These are phyloP conservation scores for Thermothelomyces thermophilus DNA, from an alignment of 2,329 filamentous ascomycete genomes.

Conservation along the genomic window DNA sequence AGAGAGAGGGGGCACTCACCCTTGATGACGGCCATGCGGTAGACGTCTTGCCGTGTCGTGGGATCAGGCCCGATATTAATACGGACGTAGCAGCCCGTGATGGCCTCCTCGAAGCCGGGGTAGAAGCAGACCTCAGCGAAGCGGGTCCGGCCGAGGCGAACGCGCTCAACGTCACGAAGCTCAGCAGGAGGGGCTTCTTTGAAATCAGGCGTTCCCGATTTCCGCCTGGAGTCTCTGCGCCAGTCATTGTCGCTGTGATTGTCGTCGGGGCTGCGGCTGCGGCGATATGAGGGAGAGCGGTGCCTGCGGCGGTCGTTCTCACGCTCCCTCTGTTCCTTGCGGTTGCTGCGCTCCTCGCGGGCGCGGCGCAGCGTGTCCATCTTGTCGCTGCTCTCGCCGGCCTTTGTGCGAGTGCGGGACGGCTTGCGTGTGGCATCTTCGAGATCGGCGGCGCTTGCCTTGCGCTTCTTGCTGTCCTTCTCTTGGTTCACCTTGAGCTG, in stretches of 20 bases:
- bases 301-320: conserved; percentile 54
- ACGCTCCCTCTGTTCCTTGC: conserved; percentile 56
- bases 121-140: conserved; percentile 92
- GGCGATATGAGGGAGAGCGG: conserved; percentile 35
- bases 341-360: conserved; percentile 58
- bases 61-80: conserved; percentile 75
- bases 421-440: conserved; percentile 73
- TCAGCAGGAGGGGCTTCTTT: conserved; percentile 65
- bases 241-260: conserved; percentile 77
- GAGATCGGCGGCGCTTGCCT: conserved; percentile 69
- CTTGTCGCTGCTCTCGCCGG: conserved; percentile 61
- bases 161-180: conserved; percentile 74
- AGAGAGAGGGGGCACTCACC: conserved; percentile 47
- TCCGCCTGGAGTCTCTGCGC: conserved; percentile 42
- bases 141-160: conserved; percentile 75
- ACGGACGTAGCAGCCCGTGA: conserved; percentile 78
- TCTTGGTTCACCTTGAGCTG: conserved; percentile 64
- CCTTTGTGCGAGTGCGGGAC: conserved; percentile 62
- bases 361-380: conserved; percentile 64
- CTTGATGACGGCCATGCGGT: conserved; percentile 85
- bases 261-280: conserved; percentile 51
- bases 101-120: conserved; percentile 75
- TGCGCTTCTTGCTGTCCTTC: conserved; percentile 65
- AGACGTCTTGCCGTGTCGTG: conserved; percentile 65
- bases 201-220: conserved; percentile 47